Conservation (phyloP, 805 yeast genomes). For the Debaryomyces maramus region DNA sequence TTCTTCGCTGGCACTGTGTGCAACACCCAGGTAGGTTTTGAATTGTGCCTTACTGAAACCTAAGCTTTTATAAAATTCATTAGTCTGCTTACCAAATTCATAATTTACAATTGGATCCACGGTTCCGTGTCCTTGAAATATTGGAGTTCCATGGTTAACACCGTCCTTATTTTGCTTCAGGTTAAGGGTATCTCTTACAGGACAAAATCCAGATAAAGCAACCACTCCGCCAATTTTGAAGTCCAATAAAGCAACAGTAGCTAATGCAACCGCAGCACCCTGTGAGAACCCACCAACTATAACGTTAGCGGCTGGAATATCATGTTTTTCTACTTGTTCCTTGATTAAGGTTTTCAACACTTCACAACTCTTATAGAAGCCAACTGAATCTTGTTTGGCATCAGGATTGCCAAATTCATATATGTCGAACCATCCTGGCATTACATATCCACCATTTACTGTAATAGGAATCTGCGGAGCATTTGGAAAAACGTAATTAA, state of each 20-base stretch:
- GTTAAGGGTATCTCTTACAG: slow-evolving; percentile 25
- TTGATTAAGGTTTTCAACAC: slow-evolving; percentile 46
- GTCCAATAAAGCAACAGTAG: slow-evolving; percentile 53
- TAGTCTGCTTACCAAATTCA: slow-evolving; percentile 38
- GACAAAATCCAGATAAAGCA: slow-evolving; percentile 74
- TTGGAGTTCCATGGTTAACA: slow-evolving; percentile 62
- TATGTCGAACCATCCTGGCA: slow-evolving; percentile 91
- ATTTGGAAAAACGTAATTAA: slow-evolving; percentile 82
- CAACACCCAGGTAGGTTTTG: slow-evolving; percentile 60
- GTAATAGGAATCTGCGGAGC: slow-evolving; percentile 78
- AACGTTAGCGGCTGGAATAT: slow-evolving; percentile 63
- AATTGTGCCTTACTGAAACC: slow-evolving; percentile 46
- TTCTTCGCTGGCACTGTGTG: slow-evolving; percentile 65
- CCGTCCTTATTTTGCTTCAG: slow-evolving; percentile 21
- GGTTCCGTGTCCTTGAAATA: slow-evolving; percentile 88
- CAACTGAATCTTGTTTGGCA: slow-evolving; percentile 51
- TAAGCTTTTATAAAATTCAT: slow-evolving; percentile 46
- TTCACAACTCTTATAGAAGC: slow-evolving; percentile 52
- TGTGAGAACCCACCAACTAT: slow-evolving; percentile 96
- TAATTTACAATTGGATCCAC: slow-evolving; percentile 63
- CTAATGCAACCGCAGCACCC: slow-evolving; percentile 82
- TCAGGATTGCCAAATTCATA: slow-evolving; percentile 49
- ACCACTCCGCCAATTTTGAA: slow-evolving; percentile 76
- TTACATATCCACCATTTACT: slow-evolving; percentile 59
- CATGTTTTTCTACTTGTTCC: slow-evolving; percentile 49